Evolutionary conservation across 805 yeast species (phyloP).

Genomic region (Nakazawaea wickerhamii): DNA sequence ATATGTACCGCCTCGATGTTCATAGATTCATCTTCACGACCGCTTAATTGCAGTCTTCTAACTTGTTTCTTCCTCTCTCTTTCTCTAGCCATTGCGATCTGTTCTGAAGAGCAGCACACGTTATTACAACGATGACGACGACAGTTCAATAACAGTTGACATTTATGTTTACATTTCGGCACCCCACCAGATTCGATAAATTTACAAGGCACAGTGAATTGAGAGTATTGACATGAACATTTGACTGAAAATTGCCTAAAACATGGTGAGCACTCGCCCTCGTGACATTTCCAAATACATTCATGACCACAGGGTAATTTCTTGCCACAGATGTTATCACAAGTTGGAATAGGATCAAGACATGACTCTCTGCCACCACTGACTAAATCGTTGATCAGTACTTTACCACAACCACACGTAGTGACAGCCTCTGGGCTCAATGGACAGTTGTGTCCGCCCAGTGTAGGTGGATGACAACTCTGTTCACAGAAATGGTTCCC

Average conservation of each 20-base stretch:
- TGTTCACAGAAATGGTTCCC: constrained; percentile 47
- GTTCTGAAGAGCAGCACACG: constrained; percentile 67
- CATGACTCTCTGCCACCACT: constrained; percentile 47
- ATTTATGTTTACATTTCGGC: constrained; percentile 66
- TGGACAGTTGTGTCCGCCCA: constrained; percentile 43
- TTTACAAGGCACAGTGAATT: constrained; percentile 59
- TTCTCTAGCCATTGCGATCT: constrained; percentile 50
- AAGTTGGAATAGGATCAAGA: constrained; percentile 74
- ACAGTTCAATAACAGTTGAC: constrained; percentile 72
- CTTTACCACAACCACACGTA: constrained; percentile 79
- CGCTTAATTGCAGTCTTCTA: constrained; percentile 35
- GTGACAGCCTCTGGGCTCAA: constrained; percentile 52
- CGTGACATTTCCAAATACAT: constrained; percentile 70
- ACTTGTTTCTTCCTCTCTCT: constrained; percentile 43
- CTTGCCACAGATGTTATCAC: constrained; percentile 62
- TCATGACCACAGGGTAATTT: constrained; percentile 63
- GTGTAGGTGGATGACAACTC: constrained; percentile 47
- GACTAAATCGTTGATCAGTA: constrained; percentile 34
- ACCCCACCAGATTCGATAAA: constrained; percentile 42
- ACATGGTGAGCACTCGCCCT: constrained; percentile 73
- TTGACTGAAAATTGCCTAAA: constrained; percentile 40
- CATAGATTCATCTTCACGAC: constrained; percentile 44
- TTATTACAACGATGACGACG: constrained; percentile 71
- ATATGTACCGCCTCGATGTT: constrained; percentile 68
- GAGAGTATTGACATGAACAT: constrained; percentile 59